Conservation (phyloP, 1,284 basidiomycete genomes). For the Sporisorium scitamineum region DNA sequence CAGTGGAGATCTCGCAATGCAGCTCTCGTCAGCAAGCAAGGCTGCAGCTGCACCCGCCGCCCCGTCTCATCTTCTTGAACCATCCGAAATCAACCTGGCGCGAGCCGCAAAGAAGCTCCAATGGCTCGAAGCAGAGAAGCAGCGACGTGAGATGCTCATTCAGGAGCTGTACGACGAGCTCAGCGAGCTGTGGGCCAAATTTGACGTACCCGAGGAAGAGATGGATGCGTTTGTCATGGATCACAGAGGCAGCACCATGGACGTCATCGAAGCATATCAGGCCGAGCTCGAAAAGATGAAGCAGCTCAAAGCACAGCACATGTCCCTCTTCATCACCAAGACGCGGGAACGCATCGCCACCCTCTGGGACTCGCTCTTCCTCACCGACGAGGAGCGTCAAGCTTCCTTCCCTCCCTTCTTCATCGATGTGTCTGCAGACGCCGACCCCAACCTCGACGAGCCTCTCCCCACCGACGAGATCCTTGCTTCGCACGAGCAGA, state of each 20-base stretch:
- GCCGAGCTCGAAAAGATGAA: conserved; percentile 90
- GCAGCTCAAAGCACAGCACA: conserved; percentile 85
- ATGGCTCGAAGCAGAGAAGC: conserved; percentile 61
- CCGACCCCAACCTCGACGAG: conserved; percentile 41
- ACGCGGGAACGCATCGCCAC: conserved; percentile 83
- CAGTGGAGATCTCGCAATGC: conserved; percentile 34
- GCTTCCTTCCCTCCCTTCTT: conserved; percentile 65
- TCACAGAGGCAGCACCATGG: conserved; percentile 79
- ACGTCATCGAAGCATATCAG: conserved; percentile 82
- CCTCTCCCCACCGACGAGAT: conserved; percentile 71
- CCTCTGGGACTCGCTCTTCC: conserved; percentile 88
- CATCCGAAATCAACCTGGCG: conserved; percentile 40
- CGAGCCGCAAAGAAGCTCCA: conserved; percentile 31
- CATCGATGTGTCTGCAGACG: conserved; percentile 47
- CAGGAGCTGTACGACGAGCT: conserved; percentile 68
- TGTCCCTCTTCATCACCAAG: conserved; percentile 85
- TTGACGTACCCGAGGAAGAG: conserved; percentile 66
- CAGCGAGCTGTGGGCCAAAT: conserved; percentile 65
- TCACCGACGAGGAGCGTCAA: conserved; percentile 83
- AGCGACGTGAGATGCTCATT: conserved; percentile 59
- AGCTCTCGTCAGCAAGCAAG: conserved; percentile 29
- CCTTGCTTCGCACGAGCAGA: conserved; percentile 85
- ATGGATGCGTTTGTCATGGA: conserved; percentile 67
- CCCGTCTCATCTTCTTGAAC: conserved; percentile 49
- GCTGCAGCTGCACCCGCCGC: conserved; percentile 17